A percentile compares a stretch with the other conserved stretches of the same genome.
Conservation (phyloP, 805 yeast species). For the Ogataea populi-albae region DNA sequence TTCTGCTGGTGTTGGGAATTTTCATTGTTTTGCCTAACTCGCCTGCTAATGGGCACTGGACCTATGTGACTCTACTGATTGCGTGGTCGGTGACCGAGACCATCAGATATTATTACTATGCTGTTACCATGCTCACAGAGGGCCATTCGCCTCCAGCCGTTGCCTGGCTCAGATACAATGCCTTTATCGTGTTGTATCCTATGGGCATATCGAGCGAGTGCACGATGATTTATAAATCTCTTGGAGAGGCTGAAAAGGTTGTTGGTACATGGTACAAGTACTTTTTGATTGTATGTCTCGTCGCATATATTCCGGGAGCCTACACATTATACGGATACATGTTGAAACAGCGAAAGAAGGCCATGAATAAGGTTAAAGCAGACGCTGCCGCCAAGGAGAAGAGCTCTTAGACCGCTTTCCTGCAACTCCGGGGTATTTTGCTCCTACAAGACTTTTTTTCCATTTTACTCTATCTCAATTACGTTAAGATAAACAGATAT, state of each 20-base stretch:
- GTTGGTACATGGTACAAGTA: slow-evolving; percentile 52
- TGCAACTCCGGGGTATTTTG: too few relatives aligned
- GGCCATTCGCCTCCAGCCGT: slow-evolving; percentile 56
- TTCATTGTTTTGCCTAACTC: slow-evolving; percentile 71
- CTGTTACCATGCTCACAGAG: slow-evolving; percentile 53
- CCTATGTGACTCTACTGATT: slow-evolving; percentile 62
- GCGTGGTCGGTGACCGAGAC: slow-evolving; percentile 97
- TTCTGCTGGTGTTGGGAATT: slow-evolving; percentile 79
- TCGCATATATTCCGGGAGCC: slow-evolving; percentile 81
- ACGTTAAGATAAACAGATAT: too few relatives aligned
- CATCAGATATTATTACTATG: slow-evolving; percentile 85
- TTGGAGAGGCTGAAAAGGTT: slow-evolving; percentile 60
- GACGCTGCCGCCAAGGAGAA: too few relatives aligned
- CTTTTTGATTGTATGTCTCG: slow-evolving; percentile 53
- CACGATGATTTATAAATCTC: slow-evolving; percentile 62
- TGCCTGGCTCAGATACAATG: slow-evolving; percentile 74
- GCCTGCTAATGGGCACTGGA: slow-evolving; percentile 57
- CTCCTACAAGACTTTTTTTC: too few relatives aligned
- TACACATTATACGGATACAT: slow-evolving; percentile 82
- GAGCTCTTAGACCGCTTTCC: too few relatives aligned
- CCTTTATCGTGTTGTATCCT: slow-evolving; percentile 83
- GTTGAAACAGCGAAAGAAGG: slow-evolving; percentile 84
- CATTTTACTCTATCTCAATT: too few relatives aligned
- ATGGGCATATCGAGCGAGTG: slow-evolving; percentile 88
- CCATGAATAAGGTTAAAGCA: too few relatives aligned